phyloP scores from a whole-genome alignment of 73 alveolate species.

The Tetrahymena thermophila region DNA sequence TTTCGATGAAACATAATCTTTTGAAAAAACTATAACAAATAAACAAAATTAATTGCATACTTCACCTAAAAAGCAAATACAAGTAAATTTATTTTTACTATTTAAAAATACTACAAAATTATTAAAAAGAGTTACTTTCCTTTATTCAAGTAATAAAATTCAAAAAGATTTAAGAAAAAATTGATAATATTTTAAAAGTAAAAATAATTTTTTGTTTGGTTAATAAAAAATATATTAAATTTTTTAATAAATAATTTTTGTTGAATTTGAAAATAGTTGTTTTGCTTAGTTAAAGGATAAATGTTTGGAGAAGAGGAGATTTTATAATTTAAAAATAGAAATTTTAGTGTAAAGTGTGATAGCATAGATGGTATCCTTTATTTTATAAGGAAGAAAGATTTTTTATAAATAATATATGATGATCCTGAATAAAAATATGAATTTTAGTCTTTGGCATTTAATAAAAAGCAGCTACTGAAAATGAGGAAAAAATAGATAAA shows the following conservation, averaged over 20 bases:
- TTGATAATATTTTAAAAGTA: too few relatives aligned
- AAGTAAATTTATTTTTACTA: neutral
- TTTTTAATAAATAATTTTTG: too few relatives aligned
- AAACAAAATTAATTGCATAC: neutral
- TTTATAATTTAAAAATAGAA: neutral
- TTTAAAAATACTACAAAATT: neutral
- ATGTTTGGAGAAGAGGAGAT: neutral
- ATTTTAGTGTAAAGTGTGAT: neutral
- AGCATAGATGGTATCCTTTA: neutral
- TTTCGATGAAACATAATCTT: neutral
- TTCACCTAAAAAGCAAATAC: neutral
- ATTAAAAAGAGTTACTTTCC: too few relatives aligned
- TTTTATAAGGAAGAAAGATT: neutral
- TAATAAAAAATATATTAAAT: too few relatives aligned
- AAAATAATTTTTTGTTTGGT: too few relatives aligned
- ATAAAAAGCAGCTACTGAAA: neutral
- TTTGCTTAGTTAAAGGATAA: neutral
- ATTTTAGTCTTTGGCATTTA: neutral
- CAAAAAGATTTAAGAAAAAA: too few relatives aligned
- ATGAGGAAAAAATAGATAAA: neutral
- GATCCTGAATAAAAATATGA: neutral
- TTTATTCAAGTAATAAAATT: too few relatives aligned
- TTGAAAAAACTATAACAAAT: neutral
- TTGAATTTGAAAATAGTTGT: neutral
- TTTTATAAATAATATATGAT: neutral